These are phyloP conservation scores for Chaetomium fimeti DNA, from an alignment of 495 filamentous ascomycete species.

Conservation along the genomic window DNA sequence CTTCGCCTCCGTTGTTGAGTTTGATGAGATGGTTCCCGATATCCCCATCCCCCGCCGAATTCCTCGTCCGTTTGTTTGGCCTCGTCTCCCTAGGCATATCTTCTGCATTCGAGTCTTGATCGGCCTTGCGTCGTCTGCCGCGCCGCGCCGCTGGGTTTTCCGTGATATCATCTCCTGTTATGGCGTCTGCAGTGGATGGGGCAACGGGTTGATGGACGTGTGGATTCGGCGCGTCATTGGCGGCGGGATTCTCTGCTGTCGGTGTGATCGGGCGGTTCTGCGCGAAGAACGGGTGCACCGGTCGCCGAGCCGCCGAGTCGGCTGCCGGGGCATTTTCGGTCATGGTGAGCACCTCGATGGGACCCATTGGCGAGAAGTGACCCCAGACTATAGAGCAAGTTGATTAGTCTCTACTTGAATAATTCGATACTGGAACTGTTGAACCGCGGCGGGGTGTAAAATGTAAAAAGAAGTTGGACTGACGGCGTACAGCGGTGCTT, in stretches of 20 bases:
- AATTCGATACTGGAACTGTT: background rate
- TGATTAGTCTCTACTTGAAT: background rate
- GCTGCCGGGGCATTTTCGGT: conserved; percentile 23
- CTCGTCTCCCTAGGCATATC: conserved; percentile 19
- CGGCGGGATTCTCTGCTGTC: background rate
- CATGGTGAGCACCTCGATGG: conserved; percentile 33
- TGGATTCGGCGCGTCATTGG: conserved; percentile 14
- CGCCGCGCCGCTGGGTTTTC: conserved; percentile 40
- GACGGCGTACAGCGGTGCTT: conserved; percentile 2
- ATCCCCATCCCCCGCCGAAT: conserved; percentile 14
- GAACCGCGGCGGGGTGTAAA: background rate
- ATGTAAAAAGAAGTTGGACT: background rate
- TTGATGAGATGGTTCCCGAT: conserved; percentile 27
- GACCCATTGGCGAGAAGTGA: conserved; percentile 24
- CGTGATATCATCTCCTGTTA: conserved; percentile 10
- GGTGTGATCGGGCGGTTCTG: conserved; percentile 20
- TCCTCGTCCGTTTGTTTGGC: conserved; percentile 23
- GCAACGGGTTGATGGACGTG: background rate
- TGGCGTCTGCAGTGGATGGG: conserved; percentile 1
- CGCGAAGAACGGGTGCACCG: conserved; percentile 37
- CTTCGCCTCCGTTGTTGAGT: conserved; percentile 12
- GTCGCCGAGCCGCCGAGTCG: conserved; percentile 21
- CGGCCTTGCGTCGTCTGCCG: conserved; percentile 53
- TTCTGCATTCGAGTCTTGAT: conserved; percentile 23
- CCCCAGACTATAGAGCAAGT: background rate